These are phyloP conservation scores for Madurella fahalii DNA, from an alignment of 2,329 filamentous ascomycete genomes.

Conservation along the genomic window DNA sequence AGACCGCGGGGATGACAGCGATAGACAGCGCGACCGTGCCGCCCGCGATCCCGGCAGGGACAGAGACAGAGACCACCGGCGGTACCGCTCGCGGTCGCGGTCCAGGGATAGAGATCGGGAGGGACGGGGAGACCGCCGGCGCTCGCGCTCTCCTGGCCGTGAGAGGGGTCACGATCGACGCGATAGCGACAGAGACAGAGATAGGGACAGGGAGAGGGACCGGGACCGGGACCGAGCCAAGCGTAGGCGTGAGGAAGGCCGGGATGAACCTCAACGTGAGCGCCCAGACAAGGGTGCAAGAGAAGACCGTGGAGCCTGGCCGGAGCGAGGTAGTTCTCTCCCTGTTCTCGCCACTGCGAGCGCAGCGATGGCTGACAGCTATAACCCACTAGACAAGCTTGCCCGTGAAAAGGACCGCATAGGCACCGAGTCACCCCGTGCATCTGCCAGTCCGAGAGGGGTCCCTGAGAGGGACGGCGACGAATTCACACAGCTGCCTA, in stretches of 20 bases:
- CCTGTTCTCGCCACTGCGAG: not conserved
- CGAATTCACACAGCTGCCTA: conserved; percentile 19
- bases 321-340: not conserved
- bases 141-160: conserved; percentile 17
- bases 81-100: conserved; percentile 18
- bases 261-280: conserved; percentile 1
- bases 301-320: conserved; percentile 1
- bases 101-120: conserved; percentile 13
- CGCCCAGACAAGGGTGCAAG: conserved; percentile 13
- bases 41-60: conserved; percentile 22
- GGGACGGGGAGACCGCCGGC: conserved; percentile 10
- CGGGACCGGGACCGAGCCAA: not conserved
- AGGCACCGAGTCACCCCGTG: conserved; percentile 13
- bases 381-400: not conserved
- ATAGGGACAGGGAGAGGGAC: not conserved
- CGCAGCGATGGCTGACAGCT: not conserved
- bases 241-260: conserved; percentile 6
- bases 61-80: conserved; percentile 23
- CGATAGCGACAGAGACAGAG: conserved; percentile 9
- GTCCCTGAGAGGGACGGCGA: conserved; percentile 9
- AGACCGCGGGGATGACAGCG: conserved; percentile 9
- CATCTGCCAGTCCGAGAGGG: conserved; percentile 19
- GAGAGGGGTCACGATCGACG: conserved; percentile 9
- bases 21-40: conserved; percentile 19
- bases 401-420: conserved; percentile 1